These are phyloP conservation scores for Dioscorea cayenensis DNA, from an alignment of 116 monocot species.

Conservation along the genomic window DNA sequence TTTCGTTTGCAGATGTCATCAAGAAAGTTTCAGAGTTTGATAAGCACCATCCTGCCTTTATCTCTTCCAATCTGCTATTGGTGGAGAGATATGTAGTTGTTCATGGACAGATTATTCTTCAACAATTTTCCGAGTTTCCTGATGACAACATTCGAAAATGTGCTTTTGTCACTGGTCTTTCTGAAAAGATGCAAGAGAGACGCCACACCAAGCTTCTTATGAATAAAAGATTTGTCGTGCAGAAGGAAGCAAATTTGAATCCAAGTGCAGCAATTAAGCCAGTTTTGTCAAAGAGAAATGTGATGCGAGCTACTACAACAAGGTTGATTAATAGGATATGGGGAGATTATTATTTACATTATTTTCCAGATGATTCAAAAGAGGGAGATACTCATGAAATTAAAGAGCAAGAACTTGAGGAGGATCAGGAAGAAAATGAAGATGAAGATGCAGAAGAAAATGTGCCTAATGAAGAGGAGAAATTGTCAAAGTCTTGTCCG, in stretches of 20 bases:
- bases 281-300: conserved; percentile 60
- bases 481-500: conserved; percentile 18
- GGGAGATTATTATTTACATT: conserved; percentile 70
- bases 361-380: conserved; percentile 58
- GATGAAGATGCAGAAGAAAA: conserved; percentile 49
- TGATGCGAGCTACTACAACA: conserved; percentile 98
- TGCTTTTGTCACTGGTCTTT: conserved; percentile 77
- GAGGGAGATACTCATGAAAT: conserved; percentile 31
- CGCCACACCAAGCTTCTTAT: conserved; percentile 76
- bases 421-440: conserved; percentile 49
- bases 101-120: conserved; percentile 96
- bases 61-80: conserved; percentile 65
- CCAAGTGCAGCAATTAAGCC: conserved; percentile 76
- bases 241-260: conserved; percentile 74
- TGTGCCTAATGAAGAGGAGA: conserved; percentile 20
- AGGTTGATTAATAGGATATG: conserved; percentile 83
- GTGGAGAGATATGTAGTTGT: conserved; percentile 92
- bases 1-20: conserved; percentile 82
- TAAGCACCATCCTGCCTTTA: conserved; percentile 57
- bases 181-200: conserved; percentile 67
- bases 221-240: conserved; percentile 71
- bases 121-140: conserved; percentile 93
- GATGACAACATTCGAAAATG: conserved; percentile 70
- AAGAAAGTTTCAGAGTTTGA: conserved; percentile 79
- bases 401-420: conserved; percentile 42